Evolutionary conservation across 441 rosid species (phyloP), one percentile per base, ranked within the genome.

Genomic region (Aquilaria agallochum): DNA sequence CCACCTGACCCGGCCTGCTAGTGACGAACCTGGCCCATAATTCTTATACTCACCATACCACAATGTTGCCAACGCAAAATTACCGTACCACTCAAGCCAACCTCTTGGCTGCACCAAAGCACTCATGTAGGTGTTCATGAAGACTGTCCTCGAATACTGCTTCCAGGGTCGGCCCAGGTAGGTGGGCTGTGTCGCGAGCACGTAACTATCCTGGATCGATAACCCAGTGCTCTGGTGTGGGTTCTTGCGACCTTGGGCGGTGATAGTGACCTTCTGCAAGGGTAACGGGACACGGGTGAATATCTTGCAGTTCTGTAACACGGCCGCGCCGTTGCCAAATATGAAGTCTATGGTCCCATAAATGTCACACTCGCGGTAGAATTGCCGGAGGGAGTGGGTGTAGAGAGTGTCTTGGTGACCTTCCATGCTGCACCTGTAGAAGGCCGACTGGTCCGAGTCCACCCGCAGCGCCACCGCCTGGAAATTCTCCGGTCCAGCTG

Each of bases 91-190:
- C 80, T 83, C 92, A 50, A 86, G 89, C 92, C 92, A 86, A 4
- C 92, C 89, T 68, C 85, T 78, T 0, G 87, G 85, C 74, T 79
- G 85, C 31, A 86, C 92, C 63, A 74, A 54, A 52, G 69, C 69
- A 58, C 78, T 68, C 89, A 86, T 76, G 56, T 74, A 83, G 11
- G 92, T 86, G 66, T 81, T 81, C 80, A 84, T 75, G 32, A 75
- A 87, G 30, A 87, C 88, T 2, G 90, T 84, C 73, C 90, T 84
- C 5, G 93, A 84, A 65, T 74, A 87, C 46, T 69, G 79, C 71
- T 84, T 87, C 88, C 93, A 87, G 0, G 90, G 93, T 75, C 90
- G 68, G 5, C 93, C 93, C 12, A 87, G 67, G 59, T 80, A 87
- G 5, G 90, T 80, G 56, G 81, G 83, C 55, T 82, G 78, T n/a